These are phyloP conservation scores for Trichoderma asperelloides DNA, from an alignment of 495 filamentous ascomycete species.

Conservation along the genomic window DNA sequence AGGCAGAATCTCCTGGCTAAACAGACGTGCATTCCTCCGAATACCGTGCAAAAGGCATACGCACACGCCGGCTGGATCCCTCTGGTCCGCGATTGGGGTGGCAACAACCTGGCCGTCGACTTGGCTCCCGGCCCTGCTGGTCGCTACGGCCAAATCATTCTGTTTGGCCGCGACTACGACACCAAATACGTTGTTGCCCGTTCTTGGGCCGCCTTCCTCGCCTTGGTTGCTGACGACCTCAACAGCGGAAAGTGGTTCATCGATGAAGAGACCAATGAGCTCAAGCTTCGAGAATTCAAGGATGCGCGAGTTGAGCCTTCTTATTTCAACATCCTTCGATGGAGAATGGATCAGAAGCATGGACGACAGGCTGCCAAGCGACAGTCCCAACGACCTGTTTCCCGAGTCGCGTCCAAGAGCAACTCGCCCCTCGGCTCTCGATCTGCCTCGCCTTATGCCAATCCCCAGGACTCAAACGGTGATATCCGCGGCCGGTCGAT, in stretches of 20 bases:
- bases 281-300: conserved; percentile 90
- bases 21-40: conserved; percentile 81
- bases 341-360: conserved; percentile 90
- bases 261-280: conserved; percentile 83
- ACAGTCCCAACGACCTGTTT: conserved; percentile 19
- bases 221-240: conserved; percentile 81
- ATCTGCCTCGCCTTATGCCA: conserved; percentile 44
- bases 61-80: conserved; percentile 95
- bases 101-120: conserved; percentile 92
- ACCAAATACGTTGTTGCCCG: conserved; percentile 93
- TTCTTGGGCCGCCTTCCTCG: conserved; percentile 86
- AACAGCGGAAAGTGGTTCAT: conserved; percentile 77
- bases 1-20: conserved; percentile 73
- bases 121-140: conserved; percentile 85
- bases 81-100: conserved; percentile 93
- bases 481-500: conserved; percentile 45
- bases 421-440: conserved; percentile 28
- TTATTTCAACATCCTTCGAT: conserved; percentile 89
- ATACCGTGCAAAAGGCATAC: conserved; percentile 85
- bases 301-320: conserved; percentile 77
- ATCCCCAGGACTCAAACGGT: conserved; percentile 34
- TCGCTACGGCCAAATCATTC: conserved; percentile 91
- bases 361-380: conserved; percentile 49
- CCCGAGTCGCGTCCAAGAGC: background rate
- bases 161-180: conserved; percentile 96